Evolutionary conservation across 495 filamentous ascomycete genomes (phyloP).

Genomic region (Neurospora discreta): DNA sequence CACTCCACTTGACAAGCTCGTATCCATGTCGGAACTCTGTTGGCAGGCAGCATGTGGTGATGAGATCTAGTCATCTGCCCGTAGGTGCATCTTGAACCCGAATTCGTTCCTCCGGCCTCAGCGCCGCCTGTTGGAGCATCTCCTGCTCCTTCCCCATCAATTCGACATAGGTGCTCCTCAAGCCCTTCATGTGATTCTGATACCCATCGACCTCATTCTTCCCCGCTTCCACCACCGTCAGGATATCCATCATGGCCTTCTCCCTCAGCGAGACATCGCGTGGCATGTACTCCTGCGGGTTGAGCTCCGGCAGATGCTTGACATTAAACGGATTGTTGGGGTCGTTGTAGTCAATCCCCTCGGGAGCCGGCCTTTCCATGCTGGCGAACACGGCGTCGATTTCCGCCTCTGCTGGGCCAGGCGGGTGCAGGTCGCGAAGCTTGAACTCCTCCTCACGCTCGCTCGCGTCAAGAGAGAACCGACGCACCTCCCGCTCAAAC

Average conservation of each 20-base stretch:
- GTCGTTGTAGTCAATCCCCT: constrained; percentile 14
- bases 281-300: neutral
- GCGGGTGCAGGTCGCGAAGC: neutral
- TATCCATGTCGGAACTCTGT: neutral
- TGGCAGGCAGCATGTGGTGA: neutral
- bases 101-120: constrained; percentile 14
- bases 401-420: constrained; percentile 5
- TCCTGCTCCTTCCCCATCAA: constrained; percentile 16
- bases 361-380: constrained; percentile 17
- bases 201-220: constrained; percentile 10
- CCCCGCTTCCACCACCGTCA: constrained; percentile 10
- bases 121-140: constrained; percentile 9
- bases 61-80: neutral
- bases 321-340: neutral
- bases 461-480: constrained; percentile 35
- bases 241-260: constrained; percentile 9
- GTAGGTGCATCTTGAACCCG: neutral
- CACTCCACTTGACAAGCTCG: neutral
- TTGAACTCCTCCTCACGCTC: constrained; percentile 54
- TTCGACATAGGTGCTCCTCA: constrained; percentile 10
- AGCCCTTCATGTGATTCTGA: constrained; percentile 7
- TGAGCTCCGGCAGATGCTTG: neutral
- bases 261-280: constrained; percentile 10
- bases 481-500: constrained; percentile 27
- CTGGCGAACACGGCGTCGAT: constrained; percentile 14